phyloP scores from a whole-genome alignment of 2,329 filamentous ascomycete species.

The Sclerotiophoma versabilis region DNA sequence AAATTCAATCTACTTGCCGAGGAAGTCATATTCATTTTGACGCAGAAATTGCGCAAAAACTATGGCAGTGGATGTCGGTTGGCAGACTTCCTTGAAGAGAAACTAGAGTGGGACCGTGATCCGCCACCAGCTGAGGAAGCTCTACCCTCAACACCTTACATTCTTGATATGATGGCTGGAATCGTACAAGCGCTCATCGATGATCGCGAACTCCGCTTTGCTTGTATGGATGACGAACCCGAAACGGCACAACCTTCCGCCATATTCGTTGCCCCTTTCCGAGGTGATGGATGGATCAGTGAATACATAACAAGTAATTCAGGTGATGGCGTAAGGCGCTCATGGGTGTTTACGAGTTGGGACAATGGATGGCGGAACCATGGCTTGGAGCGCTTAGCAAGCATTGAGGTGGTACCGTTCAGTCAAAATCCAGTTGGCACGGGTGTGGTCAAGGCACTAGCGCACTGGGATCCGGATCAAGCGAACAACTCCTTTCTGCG shows the following conservation, averaged over 20 bases:
- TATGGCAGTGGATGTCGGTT: neutral
- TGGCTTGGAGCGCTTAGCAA: conserved; percentile 18
- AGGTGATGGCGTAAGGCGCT: neutral
- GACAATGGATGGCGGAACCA: conserved; percentile 10
- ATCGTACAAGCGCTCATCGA: conserved; percentile 15
- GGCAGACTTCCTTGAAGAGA: neutral
- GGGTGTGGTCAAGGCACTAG: neutral
- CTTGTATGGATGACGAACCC: conserved; percentile 6
- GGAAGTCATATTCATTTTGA: neutral
- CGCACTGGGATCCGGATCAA: neutral
- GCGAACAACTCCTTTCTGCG: neutral
- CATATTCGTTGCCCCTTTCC: conserved; percentile 16
- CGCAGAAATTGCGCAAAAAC: neutral
- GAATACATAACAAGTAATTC: neutral
- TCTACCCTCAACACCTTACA: conserved; percentile 4
- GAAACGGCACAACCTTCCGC: conserved; percentile 6
- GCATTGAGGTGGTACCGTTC: conserved; percentile 16
- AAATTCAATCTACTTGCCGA: neutral
- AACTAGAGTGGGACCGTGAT: conserved; percentile 4
- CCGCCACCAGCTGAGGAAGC: neutral
- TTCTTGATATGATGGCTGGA: conserved; percentile 17
- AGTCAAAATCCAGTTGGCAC: neutral
- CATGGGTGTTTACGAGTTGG: conserved; percentile 25
- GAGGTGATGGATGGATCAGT: conserved; percentile 1
- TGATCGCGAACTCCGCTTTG: conserved; percentile 15